Conservation (phyloP, 2,329 filamentous ascomycete species). For the Blastomyces emzantsi region DNA sequence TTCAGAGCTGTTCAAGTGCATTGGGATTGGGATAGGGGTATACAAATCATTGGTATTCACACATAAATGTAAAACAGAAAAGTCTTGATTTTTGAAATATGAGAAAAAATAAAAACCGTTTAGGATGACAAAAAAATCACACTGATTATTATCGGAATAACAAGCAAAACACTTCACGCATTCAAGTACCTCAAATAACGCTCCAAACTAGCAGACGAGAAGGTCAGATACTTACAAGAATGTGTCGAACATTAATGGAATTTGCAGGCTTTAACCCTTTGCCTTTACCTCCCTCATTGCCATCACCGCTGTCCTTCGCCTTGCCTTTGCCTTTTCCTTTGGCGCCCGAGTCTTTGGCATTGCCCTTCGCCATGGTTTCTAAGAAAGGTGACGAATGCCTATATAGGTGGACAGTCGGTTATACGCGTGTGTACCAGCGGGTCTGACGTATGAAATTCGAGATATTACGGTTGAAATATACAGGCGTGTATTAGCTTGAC, state of each 20-base stretch:
- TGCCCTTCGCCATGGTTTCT: background rate
- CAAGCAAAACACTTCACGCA: background rate
- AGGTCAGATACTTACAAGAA: conserved; percentile 39
- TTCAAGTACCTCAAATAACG: background rate
- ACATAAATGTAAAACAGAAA: background rate
- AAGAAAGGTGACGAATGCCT: background rate
- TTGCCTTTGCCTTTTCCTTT: conserved; percentile 35
- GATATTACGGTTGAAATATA: background rate
- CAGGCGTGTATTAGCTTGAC: background rate
- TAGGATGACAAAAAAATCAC: background rate
- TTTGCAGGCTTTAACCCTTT: conserved; percentile 50
- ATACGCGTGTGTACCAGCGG: background rate
- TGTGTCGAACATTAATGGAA: conserved; percentile 57
- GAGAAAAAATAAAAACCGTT: background rate
- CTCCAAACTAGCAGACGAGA: background rate
- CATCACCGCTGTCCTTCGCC: conserved; percentile 28
- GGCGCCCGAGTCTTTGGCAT: conserved; percentile 26
- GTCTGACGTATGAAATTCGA: background rate
- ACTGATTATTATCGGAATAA: background rate
- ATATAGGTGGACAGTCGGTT: background rate
- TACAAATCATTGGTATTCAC: background rate
- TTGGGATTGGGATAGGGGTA: background rate
- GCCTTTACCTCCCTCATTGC: conserved; percentile 26
- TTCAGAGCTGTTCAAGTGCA: background rate
- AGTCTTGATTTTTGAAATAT: background rate